phyloP scores from a whole-genome alignment of 2,329 filamentous ascomycete species.

The Epichloe gansuensis region DNA sequence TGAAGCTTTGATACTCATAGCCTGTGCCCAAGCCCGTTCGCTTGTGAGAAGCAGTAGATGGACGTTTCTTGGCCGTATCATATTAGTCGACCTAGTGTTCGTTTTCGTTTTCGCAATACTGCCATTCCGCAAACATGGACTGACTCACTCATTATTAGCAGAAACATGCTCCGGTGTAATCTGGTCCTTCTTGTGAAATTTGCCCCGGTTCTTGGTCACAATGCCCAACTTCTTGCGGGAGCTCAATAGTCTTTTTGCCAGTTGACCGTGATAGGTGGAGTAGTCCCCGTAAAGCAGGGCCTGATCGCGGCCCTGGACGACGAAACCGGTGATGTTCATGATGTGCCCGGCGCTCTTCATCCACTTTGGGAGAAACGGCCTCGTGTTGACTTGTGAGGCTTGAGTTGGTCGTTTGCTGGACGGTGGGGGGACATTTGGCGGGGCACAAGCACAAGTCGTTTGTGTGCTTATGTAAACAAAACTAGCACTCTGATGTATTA shows the following conservation, averaged over 20 bases:
- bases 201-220: slow-evolving; percentile 72
- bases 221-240: slow-evolving; percentile 75
- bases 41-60: slow-evolving; percentile 72
- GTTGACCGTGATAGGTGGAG: slow-evolving; percentile 66
- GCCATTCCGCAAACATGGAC: background rate
- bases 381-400: background rate
- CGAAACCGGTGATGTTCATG: slow-evolving; percentile 85
- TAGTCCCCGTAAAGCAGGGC: slow-evolving; percentile 84
- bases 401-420: background rate
- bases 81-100: background rate
- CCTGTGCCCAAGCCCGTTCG: slow-evolving; percentile 89
- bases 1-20: slow-evolving; percentile 82
- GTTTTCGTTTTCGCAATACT: background rate
- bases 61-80: slow-evolving; percentile 43
- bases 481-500: background rate
- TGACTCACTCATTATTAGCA: slow-evolving; percentile 5
- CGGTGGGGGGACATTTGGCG: background rate
- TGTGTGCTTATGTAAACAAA: background rate
- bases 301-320: slow-evolving; percentile 67
- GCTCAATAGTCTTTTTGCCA: slow-evolving; percentile 70
- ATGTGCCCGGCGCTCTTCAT: background rate
- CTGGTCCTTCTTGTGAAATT: slow-evolving; percentile 59
- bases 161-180: slow-evolving; percentile 65
- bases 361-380: background rate
- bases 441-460: background rate